phyloP scores from a whole-genome alignment of 257 asterid species.

The Solanum sejunctum region DNA sequence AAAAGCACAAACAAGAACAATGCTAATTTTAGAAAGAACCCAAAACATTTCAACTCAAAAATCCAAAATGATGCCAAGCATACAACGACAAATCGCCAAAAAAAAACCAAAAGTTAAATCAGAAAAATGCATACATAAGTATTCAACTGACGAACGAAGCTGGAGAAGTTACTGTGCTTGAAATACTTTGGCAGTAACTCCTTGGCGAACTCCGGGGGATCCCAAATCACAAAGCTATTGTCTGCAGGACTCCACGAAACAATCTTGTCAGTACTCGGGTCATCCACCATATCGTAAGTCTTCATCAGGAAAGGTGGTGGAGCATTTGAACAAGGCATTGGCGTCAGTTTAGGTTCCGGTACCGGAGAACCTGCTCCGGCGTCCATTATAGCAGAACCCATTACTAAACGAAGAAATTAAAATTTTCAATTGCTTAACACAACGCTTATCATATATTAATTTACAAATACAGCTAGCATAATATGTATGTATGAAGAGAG shows the following conservation, averaged over 20 bases:
- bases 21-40: background rate
- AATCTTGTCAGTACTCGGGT: constrained; percentile 46
- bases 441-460: background rate
- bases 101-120: background rate
- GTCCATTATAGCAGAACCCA: background rate
- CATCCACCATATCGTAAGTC: constrained; percentile 85
- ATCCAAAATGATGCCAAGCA: background rate
- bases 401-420: background rate
- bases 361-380: constrained; percentile 9
- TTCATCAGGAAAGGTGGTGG: constrained; percentile 72
- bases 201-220: constrained; percentile 59
- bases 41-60: background rate
- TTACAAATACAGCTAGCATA: background rate
- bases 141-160: constrained; percentile 53
- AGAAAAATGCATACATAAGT: constrained; percentile 19
- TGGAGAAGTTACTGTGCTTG: constrained; percentile 80
- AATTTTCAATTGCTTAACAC: background rate
- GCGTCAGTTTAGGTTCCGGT: constrained; percentile 22
- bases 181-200: constrained; percentile 60
- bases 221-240: constrained; percentile 74
- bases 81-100: background rate
- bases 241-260: constrained; percentile 67
- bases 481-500: background rate
- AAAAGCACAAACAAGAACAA: background rate
- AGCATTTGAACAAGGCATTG: constrained; percentile 40